Evolutionary conservation across 495 filamentous ascomycete species (phyloP).

Genomic region (Hypoxylon intermedium): DNA sequence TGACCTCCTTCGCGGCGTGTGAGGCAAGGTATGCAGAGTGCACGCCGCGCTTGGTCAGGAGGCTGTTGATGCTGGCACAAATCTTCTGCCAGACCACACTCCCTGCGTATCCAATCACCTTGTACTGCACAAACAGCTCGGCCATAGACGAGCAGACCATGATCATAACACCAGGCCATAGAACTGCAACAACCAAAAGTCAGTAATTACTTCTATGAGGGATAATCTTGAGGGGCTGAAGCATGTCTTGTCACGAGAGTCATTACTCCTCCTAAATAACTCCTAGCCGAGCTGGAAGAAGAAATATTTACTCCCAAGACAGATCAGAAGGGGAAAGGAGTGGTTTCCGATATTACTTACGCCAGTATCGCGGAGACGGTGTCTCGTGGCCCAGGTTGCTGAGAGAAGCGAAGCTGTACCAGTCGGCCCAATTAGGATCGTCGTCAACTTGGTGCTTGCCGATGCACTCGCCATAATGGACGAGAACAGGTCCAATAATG

Average conservation of each 20-base stretch:
- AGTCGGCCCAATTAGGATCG: conserved; percentile 59
- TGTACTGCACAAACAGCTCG: conserved; percentile 67
- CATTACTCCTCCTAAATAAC: too few species aligned
- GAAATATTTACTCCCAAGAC: too few species aligned
- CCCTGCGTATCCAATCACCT: conserved; percentile 61
- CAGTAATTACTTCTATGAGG: too few species aligned
- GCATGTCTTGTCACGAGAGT: too few species aligned
- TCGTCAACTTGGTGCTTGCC: conserved; percentile 51
- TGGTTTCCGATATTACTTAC: neutral
- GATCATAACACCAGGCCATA: conserved; percentile 71
- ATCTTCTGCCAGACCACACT: conserved; percentile 59
- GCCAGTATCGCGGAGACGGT: conserved; percentile 69
- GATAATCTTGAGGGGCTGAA: too few species aligned
- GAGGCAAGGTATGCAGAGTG: conserved; percentile 55
- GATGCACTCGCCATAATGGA: conserved; percentile 60
- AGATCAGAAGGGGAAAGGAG: neutral
- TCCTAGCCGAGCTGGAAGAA: too few species aligned
- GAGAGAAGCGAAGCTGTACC: conserved; percentile 60
- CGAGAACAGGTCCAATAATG: conserved; percentile 67
- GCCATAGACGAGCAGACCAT: conserved; percentile 69
- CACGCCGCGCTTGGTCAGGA: conserved; percentile 51
- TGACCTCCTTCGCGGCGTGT: conserved; percentile 43
- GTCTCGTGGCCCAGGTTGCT: conserved; percentile 51
- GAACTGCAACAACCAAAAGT: too few species aligned
- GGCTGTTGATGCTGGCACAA: conserved; percentile 51